A percentile compares a stretch with the other conserved stretches of the same genome.
phyloP scores from a whole-genome alignment of 2,329 filamentous ascomycete species.

The Xenosphaeropsis pyriputrescens region DNA sequence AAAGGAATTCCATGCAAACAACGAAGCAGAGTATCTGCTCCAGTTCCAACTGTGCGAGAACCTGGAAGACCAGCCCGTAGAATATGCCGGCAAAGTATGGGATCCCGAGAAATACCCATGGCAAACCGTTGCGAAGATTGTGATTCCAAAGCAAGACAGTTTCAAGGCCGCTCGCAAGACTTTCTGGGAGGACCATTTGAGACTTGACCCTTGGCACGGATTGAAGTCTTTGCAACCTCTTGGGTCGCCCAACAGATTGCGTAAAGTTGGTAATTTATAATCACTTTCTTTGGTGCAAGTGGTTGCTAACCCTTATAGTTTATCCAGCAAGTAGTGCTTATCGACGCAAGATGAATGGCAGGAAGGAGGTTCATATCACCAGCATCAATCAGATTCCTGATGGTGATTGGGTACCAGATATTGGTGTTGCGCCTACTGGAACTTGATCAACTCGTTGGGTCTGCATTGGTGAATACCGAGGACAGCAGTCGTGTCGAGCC shows the following conservation, averaged over 20 bases:
- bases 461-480: too few species aligned
- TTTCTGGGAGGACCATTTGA: slow-evolving; percentile 28
- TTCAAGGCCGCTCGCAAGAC: slow-evolving; percentile 23
- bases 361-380: slow-evolving; percentile 19
- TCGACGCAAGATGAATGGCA: slow-evolving; percentile 22
- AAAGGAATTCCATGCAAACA: slow-evolving; percentile 21
- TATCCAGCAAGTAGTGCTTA: slow-evolving; percentile 22
- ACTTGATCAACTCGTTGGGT: too few species aligned
- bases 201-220: slow-evolving; percentile 26
- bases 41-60: slow-evolving; percentile 30
- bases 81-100: slow-evolving; percentile 27
- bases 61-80: slow-evolving; percentile 28
- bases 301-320: slow-evolving; percentile 7
- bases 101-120: slow-evolving; percentile 30
- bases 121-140: slow-evolving; percentile 26
- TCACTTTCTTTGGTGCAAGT: neutral
- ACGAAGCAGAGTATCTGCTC: slow-evolving; percentile 27
- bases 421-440: too few species aligned
- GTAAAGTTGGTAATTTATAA: slow-evolving; percentile 14
- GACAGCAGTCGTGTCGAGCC: too few species aligned
- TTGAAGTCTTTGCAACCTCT: slow-evolving; percentile 25
- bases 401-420: neutral
- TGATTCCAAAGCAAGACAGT: slow-evolving; percentile 24
- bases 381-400: slow-evolving; percentile 22
- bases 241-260: slow-evolving; percentile 22